phyloP scores from a whole-genome alignment of 345 rosid genomes.

The Fremontodendron californicum region DNA sequence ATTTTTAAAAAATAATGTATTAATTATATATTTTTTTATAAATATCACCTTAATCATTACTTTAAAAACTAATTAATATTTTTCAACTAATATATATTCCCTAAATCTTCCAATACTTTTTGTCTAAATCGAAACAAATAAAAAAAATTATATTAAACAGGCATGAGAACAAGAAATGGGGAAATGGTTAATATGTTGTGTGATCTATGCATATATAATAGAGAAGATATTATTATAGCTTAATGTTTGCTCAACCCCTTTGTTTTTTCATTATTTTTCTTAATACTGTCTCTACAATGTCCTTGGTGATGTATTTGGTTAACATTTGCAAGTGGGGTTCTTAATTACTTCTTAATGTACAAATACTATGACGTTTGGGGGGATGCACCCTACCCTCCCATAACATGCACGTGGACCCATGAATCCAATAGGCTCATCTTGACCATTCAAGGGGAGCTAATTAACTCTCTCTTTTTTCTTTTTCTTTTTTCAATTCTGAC shows the following conservation, averaged over 20 bases:
- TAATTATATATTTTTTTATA: too few relatives aligned
- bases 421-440: conserved; percentile 18
- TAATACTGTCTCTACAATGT: background rate
- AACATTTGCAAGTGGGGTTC: background rate
- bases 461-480: background rate
- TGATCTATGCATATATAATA: background rate
- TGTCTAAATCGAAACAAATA: background rate
- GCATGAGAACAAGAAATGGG: background rate
- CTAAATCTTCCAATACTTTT: background rate
- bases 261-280: background rate
- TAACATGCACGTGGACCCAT: conserved; percentile 37
- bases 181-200: background rate
- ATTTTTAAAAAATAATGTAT: too few relatives aligned
- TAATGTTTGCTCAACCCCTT: background rate
- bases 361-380: conserved; percentile 1
- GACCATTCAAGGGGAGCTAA: conserved; percentile 27
- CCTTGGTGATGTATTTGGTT: background rate
- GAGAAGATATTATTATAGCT: background rate
- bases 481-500: background rate
- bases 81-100: background rate
- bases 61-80: too few relatives aligned
- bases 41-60: too few relatives aligned
- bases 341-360: background rate
- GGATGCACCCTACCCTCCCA: background rate
- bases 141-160: background rate